phyloP scores from a whole-genome alignment of 768 basidiomycete genomes.

The Tulasnella sp. region DNA sequence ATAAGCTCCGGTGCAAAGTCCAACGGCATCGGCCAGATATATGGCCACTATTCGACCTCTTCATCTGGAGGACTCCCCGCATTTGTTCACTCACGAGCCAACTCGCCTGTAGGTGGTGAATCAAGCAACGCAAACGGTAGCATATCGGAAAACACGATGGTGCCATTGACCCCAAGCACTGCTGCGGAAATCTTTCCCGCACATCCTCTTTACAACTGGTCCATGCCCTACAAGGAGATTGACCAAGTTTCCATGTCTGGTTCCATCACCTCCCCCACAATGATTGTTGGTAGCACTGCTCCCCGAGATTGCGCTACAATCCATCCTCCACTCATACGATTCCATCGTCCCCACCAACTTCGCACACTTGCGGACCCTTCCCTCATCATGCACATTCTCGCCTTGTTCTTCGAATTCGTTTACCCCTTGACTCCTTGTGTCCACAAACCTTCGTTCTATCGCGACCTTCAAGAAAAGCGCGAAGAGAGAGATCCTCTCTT shows the following conservation, averaged over 20 bases:
- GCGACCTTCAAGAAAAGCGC: conserved; percentile 63
- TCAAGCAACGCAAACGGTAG: background rate
- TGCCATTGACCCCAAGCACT: conserved; percentile 8
- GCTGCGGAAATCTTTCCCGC: conserved; percentile 33
- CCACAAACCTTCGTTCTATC: conserved; percentile 59
- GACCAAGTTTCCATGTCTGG: conserved; percentile 31
- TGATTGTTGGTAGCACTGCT: too few relatives aligned
- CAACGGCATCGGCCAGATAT: conserved; percentile 2
- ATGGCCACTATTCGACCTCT: conserved; percentile 10
- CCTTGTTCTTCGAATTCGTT: conserved; percentile 87
- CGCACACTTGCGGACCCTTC: conserved; percentile 74
- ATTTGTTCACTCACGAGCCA: conserved; percentile 8
- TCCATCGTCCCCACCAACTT: conserved; percentile 60
- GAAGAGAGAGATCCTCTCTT: conserved; percentile 85
- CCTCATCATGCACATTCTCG: conserved; percentile 67
- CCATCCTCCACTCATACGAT: conserved; percentile 51
- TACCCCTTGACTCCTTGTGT: conserved; percentile 84
- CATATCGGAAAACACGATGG: background rate
- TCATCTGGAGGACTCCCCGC: conserved; percentile 7
- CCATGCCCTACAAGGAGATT: conserved; percentile 44
- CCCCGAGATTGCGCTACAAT: conserved; percentile 17
- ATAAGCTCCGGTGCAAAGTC: background rate
- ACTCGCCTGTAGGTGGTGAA: conserved; percentile 9
- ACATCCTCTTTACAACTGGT: conserved; percentile 58
- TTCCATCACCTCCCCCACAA: conserved; percentile 30